Evolutionary conservation across 2,329 filamentous ascomycete genomes (phyloP).

Genomic region (Herpotrichia juniperi): DNA sequence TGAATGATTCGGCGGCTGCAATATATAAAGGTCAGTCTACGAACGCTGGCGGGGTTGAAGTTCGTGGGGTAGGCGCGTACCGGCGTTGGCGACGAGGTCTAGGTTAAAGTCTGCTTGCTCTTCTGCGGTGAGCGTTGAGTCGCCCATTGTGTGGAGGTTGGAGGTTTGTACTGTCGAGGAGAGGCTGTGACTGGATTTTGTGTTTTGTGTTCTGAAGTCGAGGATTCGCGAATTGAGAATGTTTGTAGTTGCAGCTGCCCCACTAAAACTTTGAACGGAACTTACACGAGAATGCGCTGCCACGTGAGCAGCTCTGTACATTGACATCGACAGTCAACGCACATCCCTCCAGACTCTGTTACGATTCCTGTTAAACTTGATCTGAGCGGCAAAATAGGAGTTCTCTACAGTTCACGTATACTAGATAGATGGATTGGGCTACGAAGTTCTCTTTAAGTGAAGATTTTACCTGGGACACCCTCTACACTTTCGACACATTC

Average conservation of each 20-base stretch:
- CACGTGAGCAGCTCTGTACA: neutral
- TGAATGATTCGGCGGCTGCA: conserved; percentile 72
- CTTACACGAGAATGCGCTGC: conserved; percentile 4
- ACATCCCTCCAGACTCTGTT: neutral
- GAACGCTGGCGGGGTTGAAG: neutral
- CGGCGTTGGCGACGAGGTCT: conserved; percentile 9
- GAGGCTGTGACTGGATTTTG: too few relatives aligned
- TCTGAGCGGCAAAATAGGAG: too few relatives aligned
- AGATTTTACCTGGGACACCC: too few relatives aligned
- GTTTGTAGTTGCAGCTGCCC: too few relatives aligned
- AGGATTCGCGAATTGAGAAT: too few relatives aligned
- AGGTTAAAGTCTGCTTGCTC: conserved; percentile 5
- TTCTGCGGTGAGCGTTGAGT: conserved; percentile 4
- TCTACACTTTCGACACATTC: too few relatives aligned
- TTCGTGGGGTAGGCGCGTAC: conserved; percentile 6
- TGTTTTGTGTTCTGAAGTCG: too few relatives aligned
- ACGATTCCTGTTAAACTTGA: too few relatives aligned
- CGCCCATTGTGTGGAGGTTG: conserved; percentile 7
- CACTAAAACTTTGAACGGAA: neutral
- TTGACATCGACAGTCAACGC: neutral
- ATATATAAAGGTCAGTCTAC: neutral
- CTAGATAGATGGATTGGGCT: too few relatives aligned
- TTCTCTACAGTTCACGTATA: too few relatives aligned
- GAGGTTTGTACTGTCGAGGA: neutral
- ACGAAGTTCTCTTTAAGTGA: too few relatives aligned